Evolutionary conservation across 2,329 filamentous ascomycete genomes (phyloP), one percentile per base, ranked within the genome.

Genomic region (Cordyceps cateniannulata): DNA sequence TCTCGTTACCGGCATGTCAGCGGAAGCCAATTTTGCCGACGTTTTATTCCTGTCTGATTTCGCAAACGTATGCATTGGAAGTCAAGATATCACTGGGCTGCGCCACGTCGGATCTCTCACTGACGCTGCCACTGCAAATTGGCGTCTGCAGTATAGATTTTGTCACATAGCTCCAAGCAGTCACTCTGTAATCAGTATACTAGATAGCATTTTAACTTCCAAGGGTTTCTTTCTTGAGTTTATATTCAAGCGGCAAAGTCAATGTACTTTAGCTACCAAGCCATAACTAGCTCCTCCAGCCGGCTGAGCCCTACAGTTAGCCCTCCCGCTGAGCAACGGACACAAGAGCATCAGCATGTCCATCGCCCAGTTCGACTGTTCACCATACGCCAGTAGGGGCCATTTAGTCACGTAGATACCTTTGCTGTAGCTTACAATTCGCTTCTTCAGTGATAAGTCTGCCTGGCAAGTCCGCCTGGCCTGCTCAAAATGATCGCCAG

Each of bases 11-110:
- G 4, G 48, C 38, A 7, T 25, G 25, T 14, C 56, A 59, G 25
- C 56, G 25, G 10, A 59, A 59, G 25, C 48, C 56, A 8, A 24
- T 45, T 16, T 24, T 59, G 24, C 56, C 56, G 5, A 52, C 56
- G 3, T 59, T 59, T 51, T 52, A 47, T 35, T 59, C 56, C 8
- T 52, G 56, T 27, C n/a, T 52, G 2, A 59, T 59, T 40, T 52
- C 48, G 2, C 48, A 59, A 22, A 59, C 48, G 2, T 59, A 52
- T 20, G 45, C n/a, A 24, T 52, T 59, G 12, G 38, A 52, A 14
- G 9, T 52, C 22, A 52, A 32, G 9, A 32, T 59, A 20, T 32
- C 24, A 3, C 7, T 59, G 12, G 56, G 56, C 4, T n/a, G 10
- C 10, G n/a, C 25, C 3, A 59, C 24, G 5, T 18, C 47, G 3